phyloP scores from a whole-genome alignment of 768 basidiomycete genomes.

The Mycena floridula region DNA sequence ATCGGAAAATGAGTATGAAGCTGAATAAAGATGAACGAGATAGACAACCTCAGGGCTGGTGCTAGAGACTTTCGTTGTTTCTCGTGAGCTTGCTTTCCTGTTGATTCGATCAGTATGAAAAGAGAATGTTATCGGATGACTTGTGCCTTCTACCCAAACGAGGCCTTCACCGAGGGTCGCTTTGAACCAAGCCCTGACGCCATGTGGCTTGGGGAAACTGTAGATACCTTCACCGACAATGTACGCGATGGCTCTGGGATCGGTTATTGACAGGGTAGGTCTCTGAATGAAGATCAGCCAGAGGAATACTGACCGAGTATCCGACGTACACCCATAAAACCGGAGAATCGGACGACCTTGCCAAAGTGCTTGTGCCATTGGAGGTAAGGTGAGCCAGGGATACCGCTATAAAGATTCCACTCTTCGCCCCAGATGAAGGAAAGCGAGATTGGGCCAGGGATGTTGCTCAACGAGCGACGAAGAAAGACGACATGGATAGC shows the following conservation, averaged over 20 bases:
- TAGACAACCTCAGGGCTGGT: conserved; percentile 47
- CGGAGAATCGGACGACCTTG: conserved; percentile 47
- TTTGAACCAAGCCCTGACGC: conserved; percentile 60
- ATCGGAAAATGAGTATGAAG: conserved; percentile 2
- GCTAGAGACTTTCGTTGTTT: conserved; percentile 45
- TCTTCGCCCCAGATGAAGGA: conserved; percentile 61
- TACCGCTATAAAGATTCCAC: conserved; percentile 44
- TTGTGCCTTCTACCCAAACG: conserved; percentile 57
- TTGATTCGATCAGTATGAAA: conserved; percentile 1
- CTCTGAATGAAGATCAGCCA: too few species aligned
- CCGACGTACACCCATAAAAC: conserved; percentile 47
- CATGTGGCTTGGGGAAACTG: conserved; percentile 55
- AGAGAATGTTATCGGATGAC: not conserved
- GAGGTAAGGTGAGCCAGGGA: conserved; percentile 47
- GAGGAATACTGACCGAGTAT: not conserved
- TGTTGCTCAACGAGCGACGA: conserved; percentile 29
- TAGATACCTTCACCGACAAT: conserved; percentile 52
- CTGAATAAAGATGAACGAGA: not conserved
- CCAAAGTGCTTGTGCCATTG: conserved; percentile 51
- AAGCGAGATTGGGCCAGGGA: conserved; percentile 44
- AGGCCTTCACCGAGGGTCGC: conserved; percentile 58
- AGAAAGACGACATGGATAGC: conserved; percentile 26
- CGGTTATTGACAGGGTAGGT: conserved; percentile 52
- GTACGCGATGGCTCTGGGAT: conserved; percentile 44
- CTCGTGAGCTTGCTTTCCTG: conserved; percentile 54